phyloP scores from a whole-genome alignment of 169 alveolate species.

The Plasmodium yoelii region DNA sequence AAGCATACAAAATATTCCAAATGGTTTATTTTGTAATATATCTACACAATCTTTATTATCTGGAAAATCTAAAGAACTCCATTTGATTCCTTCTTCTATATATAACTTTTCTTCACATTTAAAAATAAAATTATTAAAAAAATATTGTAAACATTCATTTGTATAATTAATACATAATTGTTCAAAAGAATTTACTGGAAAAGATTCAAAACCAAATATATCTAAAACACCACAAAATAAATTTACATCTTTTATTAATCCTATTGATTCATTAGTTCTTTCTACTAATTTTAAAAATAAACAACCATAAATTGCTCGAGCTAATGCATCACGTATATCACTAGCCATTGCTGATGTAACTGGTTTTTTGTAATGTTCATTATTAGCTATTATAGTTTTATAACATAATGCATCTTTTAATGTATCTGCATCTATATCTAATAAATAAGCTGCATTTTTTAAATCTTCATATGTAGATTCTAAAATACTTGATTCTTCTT shows the following conservation, averaged over 20 bases:
- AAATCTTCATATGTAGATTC: slow-evolving; percentile 78
- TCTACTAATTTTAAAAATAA: slow-evolving; percentile 95
- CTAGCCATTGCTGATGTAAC: slow-evolving; percentile 87
- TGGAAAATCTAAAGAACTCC: slow-evolving; percentile 97
- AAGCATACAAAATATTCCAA: slow-evolving; percentile 92
- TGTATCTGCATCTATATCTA: slow-evolving; percentile 80
- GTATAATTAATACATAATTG: slow-evolving; percentile 98
- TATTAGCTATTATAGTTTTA: slow-evolving; percentile 83
- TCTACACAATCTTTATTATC: slow-evolving; percentile 97
- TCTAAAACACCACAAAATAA: slow-evolving; percentile 95
- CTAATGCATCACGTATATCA: slow-evolving; percentile 95
- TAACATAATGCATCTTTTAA: slow-evolving; percentile 82
- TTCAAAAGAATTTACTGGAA: slow-evolving; percentile 95
- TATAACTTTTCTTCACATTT: slow-evolving; percentile 94
- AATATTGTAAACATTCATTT: slow-evolving; percentile 95
- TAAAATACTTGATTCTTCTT: slow-evolving; percentile 82
- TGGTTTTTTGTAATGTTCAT: slow-evolving; percentile 87
- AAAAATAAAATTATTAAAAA: slow-evolving; percentile 96
- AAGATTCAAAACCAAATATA: slow-evolving; percentile 98
- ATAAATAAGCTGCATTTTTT: slow-evolving; percentile 79
- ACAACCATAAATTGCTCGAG: slow-evolving; percentile 96
- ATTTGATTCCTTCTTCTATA: slow-evolving; percentile 92
- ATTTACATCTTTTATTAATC: slow-evolving; percentile 76
- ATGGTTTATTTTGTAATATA: slow-evolving; percentile 89
- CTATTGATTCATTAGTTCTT: slow-evolving; percentile 94